Base-by-base conservation (phyloP, 2,329 filamentous ascomycete genomes). In the Dactylellina haptotyla region DNA sequence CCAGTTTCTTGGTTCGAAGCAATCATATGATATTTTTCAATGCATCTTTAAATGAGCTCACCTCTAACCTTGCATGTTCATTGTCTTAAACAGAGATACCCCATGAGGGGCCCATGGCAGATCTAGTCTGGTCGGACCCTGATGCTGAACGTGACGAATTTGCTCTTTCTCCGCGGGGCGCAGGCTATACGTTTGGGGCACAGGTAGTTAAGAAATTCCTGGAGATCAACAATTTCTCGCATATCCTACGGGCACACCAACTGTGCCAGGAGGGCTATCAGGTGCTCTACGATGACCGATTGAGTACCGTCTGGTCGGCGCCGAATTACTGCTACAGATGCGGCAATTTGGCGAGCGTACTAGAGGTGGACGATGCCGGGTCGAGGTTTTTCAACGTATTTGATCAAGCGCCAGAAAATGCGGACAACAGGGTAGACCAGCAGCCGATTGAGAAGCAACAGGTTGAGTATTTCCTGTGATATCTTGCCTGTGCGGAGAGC, bases 91-190 rank as follows among this genome's bases (percentile, higher is more conserved):
- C 41, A 66, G 95, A 99, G 80, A 99, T 99, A 72, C 95, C 95
- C 3, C 95, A 99, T 82, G 95, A 99, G 82, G 95, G 95, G 0
- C 95, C 95, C 32, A 99, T 99, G 95, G 95, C 95, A n/a, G 95
- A 99, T 81, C 84, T 99, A 3, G 95, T 99, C 30, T 99, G 95
- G 95, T 97, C 93, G 18, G 95, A 99, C 80, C 95, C 95, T 0
- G 95, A 99, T 80, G 90, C 92, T n/a, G 95, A 99, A 78, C 87
- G 93, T 66, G 95, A 99, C 82, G 95, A 99, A 81, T 99, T 99
- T 82, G 96, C 91, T 4, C 86, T 99, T 14, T 96, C 91, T 5
- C 95, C 95, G 1, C 87, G 95, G 75, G 95, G 95, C 45, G 95
- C 95, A 18, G 95, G 95, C 23, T 99, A 99, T 81, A 98, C 94